Conservation (phyloP, 352 stramenopile species). For the Phytophthora pisi region DNA sequence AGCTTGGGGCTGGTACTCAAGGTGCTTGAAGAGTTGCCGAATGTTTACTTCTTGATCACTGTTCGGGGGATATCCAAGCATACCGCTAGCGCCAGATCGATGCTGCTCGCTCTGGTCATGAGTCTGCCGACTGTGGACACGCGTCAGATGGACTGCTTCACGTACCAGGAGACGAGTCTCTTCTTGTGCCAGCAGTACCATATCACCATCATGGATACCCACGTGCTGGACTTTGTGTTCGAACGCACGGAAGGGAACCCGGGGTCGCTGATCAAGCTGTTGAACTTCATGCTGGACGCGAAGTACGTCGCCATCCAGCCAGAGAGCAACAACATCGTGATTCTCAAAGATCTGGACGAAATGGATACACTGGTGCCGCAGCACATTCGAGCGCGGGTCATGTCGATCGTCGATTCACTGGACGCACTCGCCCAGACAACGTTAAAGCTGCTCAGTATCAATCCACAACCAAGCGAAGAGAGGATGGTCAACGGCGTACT, state of each 20-base stretch:
- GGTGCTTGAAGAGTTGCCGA: constrained; percentile 60
- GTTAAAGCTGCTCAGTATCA: constrained; percentile 71
- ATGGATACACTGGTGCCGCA: constrained; percentile 77
- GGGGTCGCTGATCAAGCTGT: constrained; percentile 65
- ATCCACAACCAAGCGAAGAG: constrained; percentile 68
- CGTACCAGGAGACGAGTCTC: constrained; percentile 68
- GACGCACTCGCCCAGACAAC: constrained; percentile 62
- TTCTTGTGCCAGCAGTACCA: constrained; percentile 81
- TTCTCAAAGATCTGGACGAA: constrained; percentile 75
- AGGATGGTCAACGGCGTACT: constrained; percentile 63
- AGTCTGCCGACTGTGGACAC: constrained; percentile 33
- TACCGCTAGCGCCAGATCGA: constrained; percentile 43
- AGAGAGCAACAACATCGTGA: constrained; percentile 52
- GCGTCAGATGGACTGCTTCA: constrained; percentile 58
- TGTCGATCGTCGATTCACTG: constrained; percentile 67
- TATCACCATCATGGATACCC: constrained; percentile 83
- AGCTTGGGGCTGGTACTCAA: constrained; percentile 68
- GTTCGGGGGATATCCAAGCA: constrained; percentile 45
- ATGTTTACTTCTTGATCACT: constrained; percentile 62
- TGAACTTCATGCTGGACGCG: constrained; percentile 71
- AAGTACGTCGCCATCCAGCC: constrained; percentile 69
- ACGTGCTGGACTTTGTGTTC: constrained; percentile 79
- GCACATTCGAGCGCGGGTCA: constrained; percentile 72
- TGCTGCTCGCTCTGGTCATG: constrained; percentile 33
- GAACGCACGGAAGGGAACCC: constrained; percentile 71